Base-by-base conservation (phyloP, 2,329 filamentous ascomycete species). In the Cordyceps fumosorosea region DNA sequence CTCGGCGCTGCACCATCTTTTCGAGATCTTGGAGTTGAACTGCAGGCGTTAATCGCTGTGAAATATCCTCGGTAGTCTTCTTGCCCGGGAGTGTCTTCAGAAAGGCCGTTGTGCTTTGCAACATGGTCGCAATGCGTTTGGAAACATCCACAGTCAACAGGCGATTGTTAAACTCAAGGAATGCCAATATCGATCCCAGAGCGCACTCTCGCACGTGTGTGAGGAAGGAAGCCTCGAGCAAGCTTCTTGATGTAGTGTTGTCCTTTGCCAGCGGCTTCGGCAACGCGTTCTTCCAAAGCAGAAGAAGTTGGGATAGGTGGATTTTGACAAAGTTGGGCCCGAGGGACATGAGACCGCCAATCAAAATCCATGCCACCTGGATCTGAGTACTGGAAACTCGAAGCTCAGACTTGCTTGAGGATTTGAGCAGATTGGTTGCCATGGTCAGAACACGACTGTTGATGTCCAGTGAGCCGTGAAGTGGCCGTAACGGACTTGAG, bases 301-400 rank as follows among this genome's bases (percentile, higher is more conserved):
- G 79, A 62, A 99, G 85, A 24, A 99, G 81, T 71, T 99, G 95
- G 2, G 93, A 93, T 8, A 99, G 82, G 75, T 99, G 95, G 26
- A 98, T 98, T 76, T 99, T 99, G 74, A 98, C 93, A 73, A 99
- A 99, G 73, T 96, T 98, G 4, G 95, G 93, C 0, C 95, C 95
- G 0, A 99, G 82, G 0, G 93, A 92, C 93, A 98, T 98, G 60
- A 99, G 78, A 0, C 96, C 95, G 44, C 96, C 95, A 53, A 99
- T 96, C 62, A 99, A 79, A 54, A 96, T 96, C 93, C 95, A 99
- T 5, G 95, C 95, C 2, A 99, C 93, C 72, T 99, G 95, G 26
- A 99, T 92, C 71, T 99, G 95, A 1, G 92, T 96, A 69, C 91
- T 91, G 7, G 95, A 96, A 42, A 95, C 87, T 32, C 93, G 87